Evolutionary conservation across 306 rosid genomes (phyloP).

Genomic region (Lagenaria siceraria): DNA sequence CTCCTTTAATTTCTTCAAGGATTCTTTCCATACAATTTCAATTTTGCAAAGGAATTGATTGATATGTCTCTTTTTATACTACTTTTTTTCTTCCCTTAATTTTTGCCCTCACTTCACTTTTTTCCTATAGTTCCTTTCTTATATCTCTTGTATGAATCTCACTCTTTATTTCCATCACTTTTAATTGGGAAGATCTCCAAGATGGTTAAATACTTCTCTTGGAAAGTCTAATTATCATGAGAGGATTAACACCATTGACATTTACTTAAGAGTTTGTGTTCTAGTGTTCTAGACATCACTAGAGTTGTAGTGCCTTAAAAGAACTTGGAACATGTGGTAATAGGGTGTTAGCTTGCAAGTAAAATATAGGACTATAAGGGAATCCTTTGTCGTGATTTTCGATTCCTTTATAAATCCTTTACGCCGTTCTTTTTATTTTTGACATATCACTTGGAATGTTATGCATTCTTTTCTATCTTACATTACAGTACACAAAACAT

Average conservation of each 20-base stretch:
- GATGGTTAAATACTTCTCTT: neutral
- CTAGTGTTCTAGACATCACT: neutral
- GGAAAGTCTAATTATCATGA: neutral
- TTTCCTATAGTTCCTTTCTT: neutral
- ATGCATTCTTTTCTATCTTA: neutral
- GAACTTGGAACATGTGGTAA: neutral
- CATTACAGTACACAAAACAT: neutral
- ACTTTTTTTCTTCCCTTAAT: neutral
- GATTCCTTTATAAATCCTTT: neutral
- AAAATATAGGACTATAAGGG: too few relatives aligned
- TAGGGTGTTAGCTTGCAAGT: neutral
- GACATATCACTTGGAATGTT: neutral
- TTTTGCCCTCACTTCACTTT: neutral
- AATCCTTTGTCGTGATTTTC: too few relatives aligned
- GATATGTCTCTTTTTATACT: neutral
- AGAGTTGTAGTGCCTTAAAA: neutral
- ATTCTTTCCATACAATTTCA: neutral
- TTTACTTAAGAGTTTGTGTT: neutral
- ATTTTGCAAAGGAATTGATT: neutral
- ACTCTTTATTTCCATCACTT: neutral
- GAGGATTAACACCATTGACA: neutral
- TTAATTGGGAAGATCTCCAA: neutral
- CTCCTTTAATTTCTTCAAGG: neutral
- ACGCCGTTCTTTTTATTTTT: neutral
- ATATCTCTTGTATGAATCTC: neutral